Percentiles rank a stretch among this genome's conserved stretches.
Evolutionary conservation across 768 basidiomycete genomes (phyloP).

Genomic region (Chlorophyllum brunneum): DNA sequence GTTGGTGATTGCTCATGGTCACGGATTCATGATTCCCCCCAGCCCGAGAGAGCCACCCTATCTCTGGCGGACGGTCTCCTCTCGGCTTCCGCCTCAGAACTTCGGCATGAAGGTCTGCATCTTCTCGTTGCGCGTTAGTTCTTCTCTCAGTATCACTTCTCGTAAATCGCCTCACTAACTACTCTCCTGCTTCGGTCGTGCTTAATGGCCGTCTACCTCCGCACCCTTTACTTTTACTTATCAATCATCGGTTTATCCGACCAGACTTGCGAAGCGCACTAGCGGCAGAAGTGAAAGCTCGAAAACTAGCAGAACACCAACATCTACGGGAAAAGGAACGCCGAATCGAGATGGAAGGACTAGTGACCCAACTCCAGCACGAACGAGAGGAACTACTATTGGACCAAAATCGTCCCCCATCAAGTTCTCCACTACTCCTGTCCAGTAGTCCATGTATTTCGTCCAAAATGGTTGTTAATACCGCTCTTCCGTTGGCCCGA

Average conservation of each 20-base stretch:
- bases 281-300: constrained; percentile 3
- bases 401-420: not conserved
- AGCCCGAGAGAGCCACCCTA: too few relatives aligned
- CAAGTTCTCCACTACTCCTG: constrained; percentile 9
- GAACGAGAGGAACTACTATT: constrained; percentile 7
- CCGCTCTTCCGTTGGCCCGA: not conserved
- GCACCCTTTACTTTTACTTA: not conserved
- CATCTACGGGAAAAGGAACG: constrained; percentile 9
- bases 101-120: not conserved
- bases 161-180: not conserved
- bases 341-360: constrained; percentile 11
- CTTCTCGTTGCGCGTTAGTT: constrained; percentile 6
- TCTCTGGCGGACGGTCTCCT: too few relatives aligned
- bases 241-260: not conserved
- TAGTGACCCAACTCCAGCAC: constrained; percentile 9
- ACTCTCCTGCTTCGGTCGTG: not conserved
- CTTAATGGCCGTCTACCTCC: not conserved
- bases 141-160: not conserved
- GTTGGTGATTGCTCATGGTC: not conserved
- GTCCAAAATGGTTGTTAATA: not conserved
- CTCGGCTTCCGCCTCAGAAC: not conserved
- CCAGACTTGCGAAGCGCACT: constrained; percentile 7
- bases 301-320: constrained; percentile 6
- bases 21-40: not conserved
- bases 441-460: constrained; percentile 10